Percentiles rank a stretch among this genome's conserved stretches.
These are phyloP conservation scores for Amniculicola lignicola DNA, from an alignment of 495 filamentous ascomycete genomes.

Conservation along the genomic window DNA sequence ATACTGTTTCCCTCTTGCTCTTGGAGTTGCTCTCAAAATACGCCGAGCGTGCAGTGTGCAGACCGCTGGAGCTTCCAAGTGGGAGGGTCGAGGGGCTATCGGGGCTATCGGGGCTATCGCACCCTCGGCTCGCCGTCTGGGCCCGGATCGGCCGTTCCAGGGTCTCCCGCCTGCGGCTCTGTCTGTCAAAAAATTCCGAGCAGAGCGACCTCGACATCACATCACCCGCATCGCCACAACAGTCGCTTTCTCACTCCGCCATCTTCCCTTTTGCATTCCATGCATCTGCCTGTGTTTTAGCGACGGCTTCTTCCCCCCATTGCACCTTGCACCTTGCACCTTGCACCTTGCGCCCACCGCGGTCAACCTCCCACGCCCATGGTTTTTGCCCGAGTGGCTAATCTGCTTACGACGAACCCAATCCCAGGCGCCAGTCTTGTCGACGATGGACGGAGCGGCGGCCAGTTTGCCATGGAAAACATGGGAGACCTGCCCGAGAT, in stretches of 20 bases:
- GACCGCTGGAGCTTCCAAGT: too few species aligned
- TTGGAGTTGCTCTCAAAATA: too few species aligned
- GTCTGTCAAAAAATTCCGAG: slow-evolving; percentile 13
- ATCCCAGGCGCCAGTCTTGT: slow-evolving; percentile 27
- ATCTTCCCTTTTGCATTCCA: background rate
- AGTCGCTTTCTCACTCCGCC: background rate
- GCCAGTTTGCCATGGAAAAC: slow-evolving; percentile 11
- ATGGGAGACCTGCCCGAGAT: slow-evolving; percentile 3
- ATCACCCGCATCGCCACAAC: background rate
- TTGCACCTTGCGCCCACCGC: slow-evolving; percentile 5
- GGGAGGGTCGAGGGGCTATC: background rate
- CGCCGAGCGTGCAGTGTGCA: too few species aligned
- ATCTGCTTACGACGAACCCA: slow-evolving; percentile 31
- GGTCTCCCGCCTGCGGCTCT: slow-evolving; percentile 6
- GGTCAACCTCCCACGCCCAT: slow-evolving; percentile 28
- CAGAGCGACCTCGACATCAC: background rate
- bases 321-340: too few species aligned
- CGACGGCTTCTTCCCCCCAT: background rate
- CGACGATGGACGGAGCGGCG: slow-evolving; percentile 36
- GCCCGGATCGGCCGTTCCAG: background rate
- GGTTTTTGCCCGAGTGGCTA: slow-evolving; percentile 41
- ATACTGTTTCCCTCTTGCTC: too few species aligned
- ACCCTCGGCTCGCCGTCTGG: slow-evolving; percentile 1
- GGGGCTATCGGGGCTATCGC: background rate
- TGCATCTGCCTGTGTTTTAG: slow-evolving; percentile 40